These are phyloP conservation scores for Oemleria cerasiformis DNA, from an alignment of 306 rosid genomes.

Conservation along the genomic window DNA sequence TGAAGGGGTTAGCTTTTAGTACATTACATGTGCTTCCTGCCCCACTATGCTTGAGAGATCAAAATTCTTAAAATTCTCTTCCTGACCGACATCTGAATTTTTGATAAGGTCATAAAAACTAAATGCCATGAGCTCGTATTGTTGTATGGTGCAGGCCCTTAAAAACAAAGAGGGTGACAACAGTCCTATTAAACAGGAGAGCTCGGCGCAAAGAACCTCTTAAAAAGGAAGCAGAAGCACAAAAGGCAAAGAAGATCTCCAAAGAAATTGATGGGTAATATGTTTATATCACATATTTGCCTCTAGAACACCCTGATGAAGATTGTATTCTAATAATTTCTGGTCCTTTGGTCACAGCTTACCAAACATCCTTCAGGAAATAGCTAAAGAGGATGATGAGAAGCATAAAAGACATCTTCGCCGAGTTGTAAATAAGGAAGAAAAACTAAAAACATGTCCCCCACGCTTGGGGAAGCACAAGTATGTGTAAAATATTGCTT, in stretches of 20 bases:
- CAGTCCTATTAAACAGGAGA: constrained; percentile 70
- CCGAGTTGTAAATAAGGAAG: constrained; percentile 67
- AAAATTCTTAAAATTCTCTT: neutral
- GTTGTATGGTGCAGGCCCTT: constrained; percentile 43
- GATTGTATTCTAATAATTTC: neutral
- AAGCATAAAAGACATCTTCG: constrained; percentile 56
- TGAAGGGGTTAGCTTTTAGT: too few species aligned
- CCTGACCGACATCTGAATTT: too few species aligned
- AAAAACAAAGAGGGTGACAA: constrained; percentile 64
- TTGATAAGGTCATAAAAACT: neutral
- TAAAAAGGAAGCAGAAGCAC: constrained; percentile 54
- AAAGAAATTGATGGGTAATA: constrained; percentile 81
- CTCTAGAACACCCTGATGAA: constrained; percentile 2
- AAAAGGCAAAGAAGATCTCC: constrained; percentile 49
- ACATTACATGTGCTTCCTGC: too few species aligned
- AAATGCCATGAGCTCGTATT: constrained; percentile 16
- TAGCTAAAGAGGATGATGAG: constrained; percentile 70
- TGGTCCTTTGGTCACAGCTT: constrained; percentile 42
- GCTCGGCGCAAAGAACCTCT: constrained; percentile 59
- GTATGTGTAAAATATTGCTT: constrained; percentile 34
- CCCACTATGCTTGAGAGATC: too few species aligned
- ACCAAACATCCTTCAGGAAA: constrained; percentile 62
- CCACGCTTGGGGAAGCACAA: constrained; percentile 88
- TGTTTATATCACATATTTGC: neutral
- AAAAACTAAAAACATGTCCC: constrained; percentile 62